Evolutionary conservation across 768 basidiomycete species (phyloP), one percentile per base, ranked within the genome.

Genomic region (Hericium coralloides): DNA sequence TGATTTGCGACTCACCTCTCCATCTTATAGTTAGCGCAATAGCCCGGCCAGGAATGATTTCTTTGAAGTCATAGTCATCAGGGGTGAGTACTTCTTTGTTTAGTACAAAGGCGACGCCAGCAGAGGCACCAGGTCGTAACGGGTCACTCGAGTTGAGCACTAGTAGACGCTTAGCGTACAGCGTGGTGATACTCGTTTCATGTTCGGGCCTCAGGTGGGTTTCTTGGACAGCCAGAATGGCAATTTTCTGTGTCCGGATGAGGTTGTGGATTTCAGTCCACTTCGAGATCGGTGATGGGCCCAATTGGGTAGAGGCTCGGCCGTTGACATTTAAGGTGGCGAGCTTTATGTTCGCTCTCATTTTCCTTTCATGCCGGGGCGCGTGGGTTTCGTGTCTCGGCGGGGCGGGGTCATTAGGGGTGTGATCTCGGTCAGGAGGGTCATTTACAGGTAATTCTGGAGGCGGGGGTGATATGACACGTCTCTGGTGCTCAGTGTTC

Each of bases 1-100:
- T 52, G 0, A 59, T 31, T 8, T 53, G 18, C 22, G 59, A 22
- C 14, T 54, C 18, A 12, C 55, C 17, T 8, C 62, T 53, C 64
- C 65, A 66, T 1, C 59, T 63, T 0, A 64, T 20, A 9, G 38
- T 54, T 0, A 68, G 23, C 0, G 55, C 1, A 0, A 65, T 20
- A 0, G 61, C 65, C 10, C 55, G 12, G 7, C 66, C 66, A 7
- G 61, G 60, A 14, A 62, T 47, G 1, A 67, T 8, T 1, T 12
- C 5, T 8, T 14, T 25, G 4, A 14, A 23, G 2, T 17, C 12
- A 3, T 3, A 23, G 20, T 23, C 20, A 4, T 23, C 20, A 2
- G 26, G 23, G 15, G 4, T 51, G 2, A 36, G n/a, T 2, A 31
- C 15, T 2, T 9, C 48, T 25, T 36, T 18, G 48, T 56, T 56